These are phyloP conservation scores for Thielaviopsis musarum DNA, from an alignment of 2,329 filamentous ascomycete genomes.

Conservation along the genomic window DNA sequence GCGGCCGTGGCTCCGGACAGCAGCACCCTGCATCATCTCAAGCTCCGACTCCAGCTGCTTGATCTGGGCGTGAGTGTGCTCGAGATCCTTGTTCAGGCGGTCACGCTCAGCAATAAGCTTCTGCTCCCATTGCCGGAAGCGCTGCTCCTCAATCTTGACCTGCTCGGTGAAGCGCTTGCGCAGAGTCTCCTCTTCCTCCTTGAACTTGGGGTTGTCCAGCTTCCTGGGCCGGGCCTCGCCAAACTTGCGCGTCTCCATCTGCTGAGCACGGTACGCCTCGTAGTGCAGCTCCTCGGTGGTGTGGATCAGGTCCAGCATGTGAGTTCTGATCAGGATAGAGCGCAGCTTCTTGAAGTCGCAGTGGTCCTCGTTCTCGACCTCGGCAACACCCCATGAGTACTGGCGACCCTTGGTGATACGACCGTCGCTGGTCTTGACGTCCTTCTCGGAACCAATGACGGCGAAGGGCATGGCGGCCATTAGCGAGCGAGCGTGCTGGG, in stretches of 20 bases:
- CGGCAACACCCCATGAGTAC: constrained; percentile 97
- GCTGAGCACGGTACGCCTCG: constrained; percentile 95
- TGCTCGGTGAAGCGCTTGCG: constrained; percentile 99
- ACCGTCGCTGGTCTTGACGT: constrained; percentile 89
- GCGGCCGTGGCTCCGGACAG: constrained; percentile 81
- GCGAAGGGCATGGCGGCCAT: constrained; percentile 98
- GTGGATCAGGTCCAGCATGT: constrained; percentile 99
- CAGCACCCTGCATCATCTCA: constrained; percentile 79
- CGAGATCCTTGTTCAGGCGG: constrained; percentile 98
- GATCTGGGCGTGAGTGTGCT: constrained; percentile 90
- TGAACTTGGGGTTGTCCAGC: constrained; percentile 99
- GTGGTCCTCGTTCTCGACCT: constrained; percentile 99
- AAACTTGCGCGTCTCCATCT: constrained; percentile 99
- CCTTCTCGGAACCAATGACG: constrained; percentile 97
- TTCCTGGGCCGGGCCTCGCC: constrained; percentile 94
- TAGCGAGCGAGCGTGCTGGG: constrained; percentile 82
- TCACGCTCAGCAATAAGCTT: constrained; percentile 98
- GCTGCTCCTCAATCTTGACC: constrained; percentile 99
- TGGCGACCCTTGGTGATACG: constrained; percentile 98
- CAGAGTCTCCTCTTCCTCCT: constrained; percentile 96
- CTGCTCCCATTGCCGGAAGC: constrained; percentile 99
- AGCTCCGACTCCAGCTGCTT: constrained; percentile 85
- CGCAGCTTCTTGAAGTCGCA: constrained; percentile 99
- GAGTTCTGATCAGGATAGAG: constrained; percentile 93
- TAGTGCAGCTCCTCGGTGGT: constrained; percentile 99